Percentiles rank a stretch among this genome's conserved stretches.
Evolutionary conservation across 2,329 filamentous ascomycete species (phyloP).

Genomic region (Rosellinia necatrix): DNA sequence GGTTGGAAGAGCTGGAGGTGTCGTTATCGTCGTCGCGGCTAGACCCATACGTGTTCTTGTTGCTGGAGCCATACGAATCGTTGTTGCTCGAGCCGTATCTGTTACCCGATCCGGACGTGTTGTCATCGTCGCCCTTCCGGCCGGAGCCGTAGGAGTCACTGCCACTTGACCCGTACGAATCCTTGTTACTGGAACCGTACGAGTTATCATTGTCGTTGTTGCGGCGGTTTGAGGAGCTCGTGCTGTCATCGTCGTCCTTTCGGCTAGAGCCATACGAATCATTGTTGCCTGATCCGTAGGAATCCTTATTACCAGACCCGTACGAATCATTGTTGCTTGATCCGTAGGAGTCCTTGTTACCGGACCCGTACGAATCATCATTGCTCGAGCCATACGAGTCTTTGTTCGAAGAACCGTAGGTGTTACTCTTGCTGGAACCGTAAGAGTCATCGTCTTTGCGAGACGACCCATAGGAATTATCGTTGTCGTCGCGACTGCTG

Average conservation of each 20-base stretch:
- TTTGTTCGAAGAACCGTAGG: conserved; percentile 24
- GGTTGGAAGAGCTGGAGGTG: conserved; percentile 27
- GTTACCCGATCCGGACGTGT: conserved; percentile 21
- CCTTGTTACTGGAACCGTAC: background rate
- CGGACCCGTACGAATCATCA: conserved; percentile 15
- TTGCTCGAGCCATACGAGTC: conserved; percentile 16
- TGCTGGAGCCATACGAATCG: conserved; percentile 9
- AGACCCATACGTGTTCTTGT: conserved; percentile 17
- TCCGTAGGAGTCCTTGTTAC: conserved; percentile 30
- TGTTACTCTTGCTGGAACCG: conserved; percentile 24
- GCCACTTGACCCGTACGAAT: conserved; percentile 25
- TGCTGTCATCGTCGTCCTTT: conserved; percentile 26
- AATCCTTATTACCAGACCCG: conserved; percentile 19
- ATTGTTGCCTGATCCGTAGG: conserved; percentile 24
- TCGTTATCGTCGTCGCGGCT: conserved; percentile 35
- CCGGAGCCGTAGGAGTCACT: conserved; percentile 12
- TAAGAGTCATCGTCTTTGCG: conserved; percentile 23
- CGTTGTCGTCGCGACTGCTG: conserved; percentile 11
- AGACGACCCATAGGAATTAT: conserved; percentile 25
- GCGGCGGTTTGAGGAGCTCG: conserved; percentile 15
- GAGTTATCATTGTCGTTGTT: conserved; percentile 13
- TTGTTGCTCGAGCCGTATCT: conserved; percentile 16
- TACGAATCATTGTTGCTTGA: conserved; percentile 14
- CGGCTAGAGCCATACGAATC: conserved; percentile 20
- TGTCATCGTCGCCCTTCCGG: conserved; percentile 23